A percentile compares a stretch with the other conserved stretches of the same genome.
These are phyloP conservation scores for Scorias spongiosa DNA, from an alignment of 2,329 filamentous ascomycete genomes.

Conservation along the genomic window DNA sequence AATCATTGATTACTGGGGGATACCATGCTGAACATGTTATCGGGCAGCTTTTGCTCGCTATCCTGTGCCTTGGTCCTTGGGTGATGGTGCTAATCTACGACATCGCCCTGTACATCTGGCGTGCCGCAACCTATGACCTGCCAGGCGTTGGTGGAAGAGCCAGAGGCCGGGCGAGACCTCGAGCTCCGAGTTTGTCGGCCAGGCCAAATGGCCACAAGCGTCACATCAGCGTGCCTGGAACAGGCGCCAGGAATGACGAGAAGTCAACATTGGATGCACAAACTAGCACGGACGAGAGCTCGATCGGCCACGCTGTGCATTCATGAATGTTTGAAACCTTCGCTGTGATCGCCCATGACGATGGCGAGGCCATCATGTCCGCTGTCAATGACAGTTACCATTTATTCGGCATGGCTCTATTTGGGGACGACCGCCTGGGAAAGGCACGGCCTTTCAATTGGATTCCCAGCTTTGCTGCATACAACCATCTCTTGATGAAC, in stretches of 20 bases:
- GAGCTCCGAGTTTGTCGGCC: conserved; percentile 46
- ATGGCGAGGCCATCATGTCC: no score
- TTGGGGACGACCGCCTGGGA: no score
- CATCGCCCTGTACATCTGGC: conserved; percentile 44
- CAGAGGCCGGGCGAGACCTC: conserved; percentile 41
- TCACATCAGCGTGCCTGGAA: conserved; percentile 25
- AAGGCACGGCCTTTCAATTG: no score
- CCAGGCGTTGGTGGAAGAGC: conserved; percentile 47
- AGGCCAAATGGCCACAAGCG: conserved; percentile 36
- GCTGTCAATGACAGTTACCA: no score
- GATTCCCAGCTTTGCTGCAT: no score
- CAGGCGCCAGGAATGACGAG: conserved; percentile 1
- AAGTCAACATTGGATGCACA: neutral
- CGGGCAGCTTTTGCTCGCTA: conserved; percentile 42
- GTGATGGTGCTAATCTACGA: conserved; percentile 47
- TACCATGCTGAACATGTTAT: neutral
- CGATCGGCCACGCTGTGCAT: neutral
- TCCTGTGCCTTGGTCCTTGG: conserved; percentile 49
- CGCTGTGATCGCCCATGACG: no score
- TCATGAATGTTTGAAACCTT: neutral
- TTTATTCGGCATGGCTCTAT: no score
- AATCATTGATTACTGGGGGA: neutral
- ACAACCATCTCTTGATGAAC: no score
- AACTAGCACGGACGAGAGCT: neutral
- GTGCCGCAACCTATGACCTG: conserved; percentile 42